phyloP scores from a whole-genome alignment of 139 green algal genomes.

The Chlamydomonas sphaeroides region DNA sequence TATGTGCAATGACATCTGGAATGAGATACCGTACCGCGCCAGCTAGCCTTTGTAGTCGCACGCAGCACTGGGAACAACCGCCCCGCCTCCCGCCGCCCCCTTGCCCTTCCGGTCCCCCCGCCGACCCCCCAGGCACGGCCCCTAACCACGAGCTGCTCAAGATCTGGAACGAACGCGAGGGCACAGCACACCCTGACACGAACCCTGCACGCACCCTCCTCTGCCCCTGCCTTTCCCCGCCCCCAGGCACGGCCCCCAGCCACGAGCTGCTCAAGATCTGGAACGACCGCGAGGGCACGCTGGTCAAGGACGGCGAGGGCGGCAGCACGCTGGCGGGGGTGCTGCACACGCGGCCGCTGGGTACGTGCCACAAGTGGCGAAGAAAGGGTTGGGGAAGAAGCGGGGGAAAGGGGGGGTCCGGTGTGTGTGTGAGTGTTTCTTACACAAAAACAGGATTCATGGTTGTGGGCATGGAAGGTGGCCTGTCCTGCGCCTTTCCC shows the following conservation, averaged over 20 bases:
- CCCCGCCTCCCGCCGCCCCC: neutral
- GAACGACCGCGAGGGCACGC: conserved; percentile 70
- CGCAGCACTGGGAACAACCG: too few species aligned
- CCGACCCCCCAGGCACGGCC: conserved; percentile 67
- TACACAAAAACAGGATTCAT: too few species aligned
- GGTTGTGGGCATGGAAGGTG: too few species aligned
- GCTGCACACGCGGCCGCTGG: conserved; percentile 76
- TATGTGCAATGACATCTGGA: too few species aligned
- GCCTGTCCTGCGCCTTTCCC: too few species aligned
- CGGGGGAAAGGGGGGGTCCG: too few species aligned
- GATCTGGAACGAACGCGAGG: conserved; percentile 84
- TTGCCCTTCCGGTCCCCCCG: too few species aligned
- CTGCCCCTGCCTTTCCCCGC: neutral
- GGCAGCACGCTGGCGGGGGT: conserved; percentile 56
- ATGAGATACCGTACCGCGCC: too few species aligned
- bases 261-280: conserved; percentile 82
- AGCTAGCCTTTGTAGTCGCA: too few species aligned
- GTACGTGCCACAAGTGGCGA: too few species aligned
- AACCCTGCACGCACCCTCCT: neutral
- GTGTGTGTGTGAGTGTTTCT: too few species aligned
- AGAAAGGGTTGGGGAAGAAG: too few species aligned
- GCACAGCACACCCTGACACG: neutral
- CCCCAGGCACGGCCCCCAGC: conserved; percentile 71
- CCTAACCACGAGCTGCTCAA: conserved; percentile 77
- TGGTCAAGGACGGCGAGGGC: conserved; percentile 63